Conservation (phyloP, 2,329 filamentous ascomycete species). For the Exophiala viscosa region DNA sequence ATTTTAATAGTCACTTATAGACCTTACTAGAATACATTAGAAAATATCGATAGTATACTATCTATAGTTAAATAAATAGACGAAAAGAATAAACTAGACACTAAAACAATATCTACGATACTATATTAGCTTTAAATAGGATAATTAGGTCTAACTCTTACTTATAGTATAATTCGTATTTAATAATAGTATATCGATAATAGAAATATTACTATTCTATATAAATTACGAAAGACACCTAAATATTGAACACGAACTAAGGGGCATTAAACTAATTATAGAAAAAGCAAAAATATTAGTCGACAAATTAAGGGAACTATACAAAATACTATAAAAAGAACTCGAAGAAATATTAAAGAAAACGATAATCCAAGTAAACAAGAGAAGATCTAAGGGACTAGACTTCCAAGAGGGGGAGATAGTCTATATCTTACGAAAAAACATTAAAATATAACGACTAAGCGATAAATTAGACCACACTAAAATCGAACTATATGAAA, state of each 20-base stretch:
- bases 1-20: neutral
- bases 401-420: no score
- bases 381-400: slow-evolving; percentile 12
- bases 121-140: slow-evolving; percentile 21
- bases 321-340: no score
- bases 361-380: slow-evolving; percentile 5
- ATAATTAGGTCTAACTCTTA: slow-evolving; percentile 12
- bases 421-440: no score
- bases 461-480: slow-evolving; percentile 13
- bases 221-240: slow-evolving; percentile 11
- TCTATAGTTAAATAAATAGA: slow-evolving; percentile 14
- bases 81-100: slow-evolving; percentile 19
- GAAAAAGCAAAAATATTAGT: no score
- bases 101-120: slow-evolving; percentile 16
- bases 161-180: slow-evolving; percentile 3
- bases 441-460: no score
- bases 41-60: slow-evolving; percentile 13
- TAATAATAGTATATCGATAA: slow-evolving; percentile 6
- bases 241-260: slow-evolving; percentile 2
- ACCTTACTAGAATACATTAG: slow-evolving; percentile 1
- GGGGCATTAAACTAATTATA: slow-evolving; percentile 1
- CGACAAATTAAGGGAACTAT: neutral
- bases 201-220: slow-evolving; percentile 10
- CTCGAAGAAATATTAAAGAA: slow-evolving; percentile 6
- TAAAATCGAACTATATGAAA: slow-evolving; percentile 10